Evolutionary conservation across 179 eudicot genomes (phyloP).

Genomic region (Amaranthus tricolor): DNA sequence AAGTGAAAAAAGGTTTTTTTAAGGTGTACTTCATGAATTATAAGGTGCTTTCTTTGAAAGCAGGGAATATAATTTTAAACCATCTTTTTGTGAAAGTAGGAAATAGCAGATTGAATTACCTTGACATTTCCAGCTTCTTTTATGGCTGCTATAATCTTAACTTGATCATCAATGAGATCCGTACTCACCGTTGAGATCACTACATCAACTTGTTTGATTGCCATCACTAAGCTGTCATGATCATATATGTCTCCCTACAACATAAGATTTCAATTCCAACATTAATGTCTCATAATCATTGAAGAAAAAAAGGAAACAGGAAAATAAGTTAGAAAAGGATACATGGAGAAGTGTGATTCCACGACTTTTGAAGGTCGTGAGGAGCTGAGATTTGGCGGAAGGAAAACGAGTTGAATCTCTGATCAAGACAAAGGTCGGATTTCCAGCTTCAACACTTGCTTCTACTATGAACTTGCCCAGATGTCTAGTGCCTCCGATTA

Average conservation of each 20-base stretch:
- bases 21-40: no score
- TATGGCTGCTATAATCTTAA: constrained; percentile 52
- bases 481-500: constrained; percentile 30
- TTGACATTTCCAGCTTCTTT: constrained; percentile 63
- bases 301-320: neutral
- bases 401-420: neutral
- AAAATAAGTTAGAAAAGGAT: neutral
- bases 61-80: no score
- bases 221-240: constrained; percentile 45
- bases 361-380: constrained; percentile 17
- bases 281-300: neutral
- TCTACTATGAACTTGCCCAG: constrained; percentile 24
- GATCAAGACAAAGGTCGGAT: constrained; percentile 20
- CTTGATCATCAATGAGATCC: constrained; percentile 39
- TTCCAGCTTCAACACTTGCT: constrained; percentile 21
- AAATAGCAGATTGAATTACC: constrained; percentile 26
- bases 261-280: no score
- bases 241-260: constrained; percentile 50
- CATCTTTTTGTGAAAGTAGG: neutral
- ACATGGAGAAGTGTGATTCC: constrained; percentile 17
- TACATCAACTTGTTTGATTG: constrained; percentile 56
- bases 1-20: no score
- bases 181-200: constrained; percentile 47
- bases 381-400: constrained; percentile 8
- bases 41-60: neutral